A percentile compares a stretch with the other conserved stretches of the same genome.
phyloP scores from a whole-genome alignment of 164 flowering plant species.

The Vitis vinifera region ASM3070453v1 NC_081816.1:8885001-8885500 shows the following conservation, averaged over 20 bases:
- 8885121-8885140: slow-evolving; percentile 17
- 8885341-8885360: neutral
- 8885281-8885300: neutral
- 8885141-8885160: neutral
- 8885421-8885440: neutral
- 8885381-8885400: neutral
- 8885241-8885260: neutral
- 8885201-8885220: neutral
- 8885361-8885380: slow-evolving; percentile 15
- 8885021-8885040: slow-evolving; percentile 76
- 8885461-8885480: neutral
- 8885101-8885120: slow-evolving; percentile 51
- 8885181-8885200: neutral
- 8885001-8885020: slow-evolving; percentile 68
- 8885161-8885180: slow-evolving; percentile 30
- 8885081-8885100: slow-evolving; percentile 22
- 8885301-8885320: slow-evolving; percentile 6
- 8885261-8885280: slow-evolving; percentile 1
- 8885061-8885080: slow-evolving; percentile 77
- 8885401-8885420: slow-evolving; percentile 20
- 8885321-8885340: neutral
- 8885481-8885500: neutral
- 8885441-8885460: neutral
- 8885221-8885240: neutral
- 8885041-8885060: slow-evolving; percentile 45